Conservation (phyloP, 2,329 filamentous ascomycete genomes). For the Tolypocladium guangdongense region DNA sequence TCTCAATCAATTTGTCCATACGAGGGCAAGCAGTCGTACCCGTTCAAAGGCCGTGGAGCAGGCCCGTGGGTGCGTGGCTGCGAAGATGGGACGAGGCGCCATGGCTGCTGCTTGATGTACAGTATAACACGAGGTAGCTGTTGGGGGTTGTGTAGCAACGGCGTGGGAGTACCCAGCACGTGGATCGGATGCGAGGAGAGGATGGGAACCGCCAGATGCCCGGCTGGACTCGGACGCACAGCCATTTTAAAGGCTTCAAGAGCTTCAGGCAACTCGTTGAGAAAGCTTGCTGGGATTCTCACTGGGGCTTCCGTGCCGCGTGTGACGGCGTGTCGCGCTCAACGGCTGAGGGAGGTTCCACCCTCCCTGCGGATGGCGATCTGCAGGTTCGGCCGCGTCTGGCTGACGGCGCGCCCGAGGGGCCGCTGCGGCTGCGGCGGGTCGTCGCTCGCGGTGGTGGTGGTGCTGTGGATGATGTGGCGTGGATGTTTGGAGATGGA, state of each 20-base stretch:
- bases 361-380: not conserved
- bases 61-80: conserved; percentile 85
- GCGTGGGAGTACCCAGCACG: not conserved
- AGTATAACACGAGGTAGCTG: not conserved
- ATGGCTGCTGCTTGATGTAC: not conserved
- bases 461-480: not conserved
- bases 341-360: not conserved
- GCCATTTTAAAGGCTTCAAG: not conserved
- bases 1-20: not conserved
- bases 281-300: not conserved
- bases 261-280: not conserved
- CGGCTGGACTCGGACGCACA: not conserved
- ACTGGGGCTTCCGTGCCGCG: not conserved
- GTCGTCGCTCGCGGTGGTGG: not conserved
- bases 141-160: not conserved
- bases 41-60: conserved; percentile 97
- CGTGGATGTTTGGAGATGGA: not conserved
- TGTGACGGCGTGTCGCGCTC: not conserved
- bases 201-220: not conserved
- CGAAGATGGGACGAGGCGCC: conserved; percentile 54
- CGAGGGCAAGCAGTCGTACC: conserved; percentile 37
- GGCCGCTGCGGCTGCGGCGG: not conserved
- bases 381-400: not conserved
- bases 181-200: not conserved
- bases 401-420: not conserved